Evolutionary conservation across 805 yeast species (phyloP), one percentile per base, ranked within the genome.

Genomic region (Teunomyces lycoperdinae): DNA sequence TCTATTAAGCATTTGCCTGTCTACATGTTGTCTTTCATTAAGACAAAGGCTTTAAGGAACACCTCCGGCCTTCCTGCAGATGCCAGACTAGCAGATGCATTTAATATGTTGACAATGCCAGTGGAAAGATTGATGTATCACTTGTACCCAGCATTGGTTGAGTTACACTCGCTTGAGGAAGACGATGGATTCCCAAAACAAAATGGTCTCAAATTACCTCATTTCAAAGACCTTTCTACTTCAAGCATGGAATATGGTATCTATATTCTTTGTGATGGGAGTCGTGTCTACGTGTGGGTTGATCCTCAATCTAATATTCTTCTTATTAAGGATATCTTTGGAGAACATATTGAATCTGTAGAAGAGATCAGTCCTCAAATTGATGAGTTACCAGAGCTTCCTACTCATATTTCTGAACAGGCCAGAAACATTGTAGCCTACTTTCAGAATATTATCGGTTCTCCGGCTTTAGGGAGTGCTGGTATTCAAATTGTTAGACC

Each of bases 81-180:
- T 62, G 60, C 78, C 1, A 77, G 96, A 48, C 74, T 88, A 9
- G 76, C 75, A 49, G 79, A 79, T 43, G 70, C 78, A 44, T 75
- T 72, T 50, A 67, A 71, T 41, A 68, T 89, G 60, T 71, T 78
- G 55, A 68, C 76, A 5, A 71, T 79, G 62, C 78, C 86, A 3
- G 62, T 85, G 11, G 81, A 79, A 17, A 74, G 75, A 44, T 69
- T 91, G 16, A 69, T 83, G 17, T 78, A 78, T 50, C 83, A 81
- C 51, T 72, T 94, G 33, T 94, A 91, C 59, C 98, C 99, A 1
- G 82, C 86, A 9, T 71, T 92, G 47, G 74, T 87, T 29, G 87
- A 87, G 34, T 64, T 92, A 24, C 96, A 90, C 62, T 74, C 79
- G 3, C 64, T 88, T 49, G 85, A 79, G 8, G 70, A 68, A 1